A percentile compares a stretch with the other conserved stretches of the same genome.
Conservation (phyloP, 2,329 filamentous ascomycete species). For the Ascochyta lentis region DNA sequence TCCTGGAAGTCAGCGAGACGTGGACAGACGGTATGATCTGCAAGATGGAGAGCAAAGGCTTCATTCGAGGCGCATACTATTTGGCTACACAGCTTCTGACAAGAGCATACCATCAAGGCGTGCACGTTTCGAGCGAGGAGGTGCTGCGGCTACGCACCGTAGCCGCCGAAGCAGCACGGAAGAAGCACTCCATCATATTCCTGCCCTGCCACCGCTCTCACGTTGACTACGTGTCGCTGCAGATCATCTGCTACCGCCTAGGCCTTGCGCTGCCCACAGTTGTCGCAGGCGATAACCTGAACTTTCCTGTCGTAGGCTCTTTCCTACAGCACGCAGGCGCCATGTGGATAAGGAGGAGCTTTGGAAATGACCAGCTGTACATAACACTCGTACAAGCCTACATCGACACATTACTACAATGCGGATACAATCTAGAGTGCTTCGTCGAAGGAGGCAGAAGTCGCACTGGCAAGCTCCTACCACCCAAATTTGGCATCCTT, state of each 20-base stretch:
- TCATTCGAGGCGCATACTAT: conserved; percentile 93
- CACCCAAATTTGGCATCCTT: conserved; percentile 94
- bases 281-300: conserved; percentile 94
- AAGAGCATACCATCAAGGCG: conserved; percentile 94
- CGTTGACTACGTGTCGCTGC: conserved; percentile 93
- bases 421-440: conserved; percentile 94
- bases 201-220: conserved; percentile 93
- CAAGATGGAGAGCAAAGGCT: conserved; percentile 95
- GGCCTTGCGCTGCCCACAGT: conserved; percentile 89
- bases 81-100: conserved; percentile 85
- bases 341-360: conserved; percentile 94
- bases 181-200: conserved; percentile 96
- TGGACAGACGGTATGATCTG: conserved; percentile 97
- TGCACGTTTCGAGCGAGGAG: conserved; percentile 95
- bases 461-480: conserved; percentile 88
- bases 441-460: conserved; percentile 98
- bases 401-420: conserved; percentile 87
- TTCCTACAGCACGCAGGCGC: conserved; percentile 95
- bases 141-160: conserved; percentile 82
- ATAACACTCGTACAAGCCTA: conserved; percentile 93
- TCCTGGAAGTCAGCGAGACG: conserved; percentile 82
- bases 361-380: conserved; percentile 91
- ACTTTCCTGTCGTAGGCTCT: conserved; percentile 86
- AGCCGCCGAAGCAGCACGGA: conserved; percentile 79
- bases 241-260: conserved; percentile 93